Base-by-base conservation (phyloP, 2,329 filamentous ascomycete species). In the Aspergillus sp. region DNA sequence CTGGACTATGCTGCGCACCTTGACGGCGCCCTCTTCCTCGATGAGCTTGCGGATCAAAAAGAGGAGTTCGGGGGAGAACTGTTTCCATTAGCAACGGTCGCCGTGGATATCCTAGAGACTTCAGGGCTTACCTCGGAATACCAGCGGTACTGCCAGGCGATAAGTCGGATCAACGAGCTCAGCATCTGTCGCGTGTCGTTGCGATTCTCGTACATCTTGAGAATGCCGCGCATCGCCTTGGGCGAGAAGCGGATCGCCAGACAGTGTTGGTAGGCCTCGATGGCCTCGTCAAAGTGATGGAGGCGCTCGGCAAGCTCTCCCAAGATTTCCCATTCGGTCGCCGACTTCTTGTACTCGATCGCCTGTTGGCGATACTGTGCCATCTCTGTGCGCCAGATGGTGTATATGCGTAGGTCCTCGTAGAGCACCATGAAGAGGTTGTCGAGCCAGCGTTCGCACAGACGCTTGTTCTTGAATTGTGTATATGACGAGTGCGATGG, bases 361-460 rank as follows among this genome's bases (percentile, higher is more conserved):
- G 93, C 88, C 71, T 97, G 93, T 49, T 93, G 90, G 19, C 90
- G 87, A 69, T 92, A 97, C 70, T 97, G 93, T 0, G 91, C 89
- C 85, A 97, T 94, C 71, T 99, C 94, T 0, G 94, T 97, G 52
- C 94, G 88, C 94, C 94, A 99, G 71, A 99, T 99, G 11, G 94
- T 99, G 78, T 99, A 99, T 43, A 99, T 93, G 46, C 94, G 89
- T 16, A 99, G 82, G 67, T 99, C 94, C 72, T 99, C 94, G 71
- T 99, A 99, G 2, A 99, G 81, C 0, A 97, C 94, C 94, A 99
- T 99, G 77, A 99, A 99, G 19, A 99, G 81, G 65, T 96, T 97
- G 73, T 99, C 94, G 2, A 99, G 82, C 94, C 94, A 99, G 62
- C 94, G 86, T 74, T 99, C 94, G 67, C 94, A 99, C 1, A 99